Percentiles rank a stretch among this genome's conserved stretches.
phyloP scores from a whole-genome alignment of 805 yeast genomes.

The Wickerhamomyces mucosus region DNA sequence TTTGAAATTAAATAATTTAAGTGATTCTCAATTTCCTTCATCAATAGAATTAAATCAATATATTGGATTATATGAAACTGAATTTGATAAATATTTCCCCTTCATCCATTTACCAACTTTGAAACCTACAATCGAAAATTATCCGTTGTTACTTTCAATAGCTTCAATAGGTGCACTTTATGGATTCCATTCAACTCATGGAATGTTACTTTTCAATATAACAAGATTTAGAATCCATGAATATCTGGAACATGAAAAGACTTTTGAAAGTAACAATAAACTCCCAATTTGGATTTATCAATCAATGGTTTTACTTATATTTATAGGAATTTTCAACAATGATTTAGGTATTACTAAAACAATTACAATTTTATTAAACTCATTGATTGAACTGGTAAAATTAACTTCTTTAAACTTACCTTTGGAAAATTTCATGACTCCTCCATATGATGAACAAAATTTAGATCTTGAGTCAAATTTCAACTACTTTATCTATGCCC shows the following conservation, averaged over 20 bases:
- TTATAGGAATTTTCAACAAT: slow-evolving; percentile 74
- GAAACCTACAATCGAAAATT: slow-evolving; percentile 38
- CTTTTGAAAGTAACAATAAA: slow-evolving; percentile 31
- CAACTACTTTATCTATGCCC: slow-evolving; percentile 54
- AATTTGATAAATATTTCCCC: slow-evolving; percentile 76
- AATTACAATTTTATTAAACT: slow-evolving; percentile 73
- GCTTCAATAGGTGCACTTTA: slow-evolving; percentile 86
- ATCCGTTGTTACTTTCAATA: slow-evolving; percentile 68
- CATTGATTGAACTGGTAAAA: slow-evolving; percentile 69
- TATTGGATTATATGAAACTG: slow-evolving; percentile 61
- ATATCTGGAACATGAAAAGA: slow-evolving; percentile 39
- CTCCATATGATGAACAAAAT: slow-evolving; percentile 24
- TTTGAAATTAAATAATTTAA: slow-evolving; percentile 41
- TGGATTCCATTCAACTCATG: slow-evolving; percentile 69
- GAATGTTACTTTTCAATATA: slow-evolving; percentile 59
- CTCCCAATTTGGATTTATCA: slow-evolving; percentile 87
- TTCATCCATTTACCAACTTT: slow-evolving; percentile 69
- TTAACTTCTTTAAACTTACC: slow-evolving; percentile 59
- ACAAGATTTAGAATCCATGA: slow-evolving; percentile 59
- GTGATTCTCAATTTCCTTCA: slow-evolving; percentile 59
- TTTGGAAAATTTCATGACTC: slow-evolving; percentile 35
- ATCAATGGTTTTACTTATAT: slow-evolving; percentile 68
- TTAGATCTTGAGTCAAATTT: slow-evolving; percentile 29
- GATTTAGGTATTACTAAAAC: slow-evolving; percentile 60
- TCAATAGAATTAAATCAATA: slow-evolving; percentile 70